Evolutionary conservation across 306 rosid species (phyloP).

Genomic region (Luffa acutangula): DNA sequence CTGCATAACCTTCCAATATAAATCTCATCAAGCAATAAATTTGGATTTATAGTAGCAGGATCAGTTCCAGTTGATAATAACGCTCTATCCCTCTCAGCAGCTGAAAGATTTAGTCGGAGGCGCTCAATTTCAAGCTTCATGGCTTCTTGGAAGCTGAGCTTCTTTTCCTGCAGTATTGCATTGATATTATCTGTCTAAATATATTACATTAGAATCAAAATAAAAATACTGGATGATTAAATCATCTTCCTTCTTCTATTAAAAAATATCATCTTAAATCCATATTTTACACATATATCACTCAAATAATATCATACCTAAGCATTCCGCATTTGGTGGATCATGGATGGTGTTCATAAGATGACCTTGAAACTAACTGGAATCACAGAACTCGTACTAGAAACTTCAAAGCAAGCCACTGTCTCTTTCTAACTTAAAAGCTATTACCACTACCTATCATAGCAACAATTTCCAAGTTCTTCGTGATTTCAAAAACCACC

Average conservation of each 20-base stretch:
- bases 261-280: not conserved
- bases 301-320: not conserved
- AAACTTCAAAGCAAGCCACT: not conserved
- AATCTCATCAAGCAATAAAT: slow-evolving; percentile 57
- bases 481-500: not conserved
- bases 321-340: not conserved
- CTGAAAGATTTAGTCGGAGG: slow-evolving; percentile 73
- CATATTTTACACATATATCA: not conserved
- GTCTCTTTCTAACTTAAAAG: not conserved
- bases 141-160: slow-evolving; percentile 60
- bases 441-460: not conserved
- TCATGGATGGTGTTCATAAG: not conserved
- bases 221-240: not conserved
- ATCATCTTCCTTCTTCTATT: slow-evolving; percentile 1
- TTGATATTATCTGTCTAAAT: slow-evolving; percentile 4
- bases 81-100: slow-evolving; percentile 94
- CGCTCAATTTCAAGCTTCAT: slow-evolving; percentile 98
- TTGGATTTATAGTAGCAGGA: slow-evolving; percentile 84
- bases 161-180: slow-evolving; percentile 42
- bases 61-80: slow-evolving; percentile 72
- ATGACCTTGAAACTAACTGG: slow-evolving; percentile 1
- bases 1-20: slow-evolving; percentile 60
- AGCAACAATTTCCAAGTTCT: not conserved
- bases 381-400: not conserved
- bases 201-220: not conserved